Percentiles rank a stretch among this genome's conserved stretches.
Conservation (phyloP, 345 rosid genomes). For the Mangifera indica region DNA sequence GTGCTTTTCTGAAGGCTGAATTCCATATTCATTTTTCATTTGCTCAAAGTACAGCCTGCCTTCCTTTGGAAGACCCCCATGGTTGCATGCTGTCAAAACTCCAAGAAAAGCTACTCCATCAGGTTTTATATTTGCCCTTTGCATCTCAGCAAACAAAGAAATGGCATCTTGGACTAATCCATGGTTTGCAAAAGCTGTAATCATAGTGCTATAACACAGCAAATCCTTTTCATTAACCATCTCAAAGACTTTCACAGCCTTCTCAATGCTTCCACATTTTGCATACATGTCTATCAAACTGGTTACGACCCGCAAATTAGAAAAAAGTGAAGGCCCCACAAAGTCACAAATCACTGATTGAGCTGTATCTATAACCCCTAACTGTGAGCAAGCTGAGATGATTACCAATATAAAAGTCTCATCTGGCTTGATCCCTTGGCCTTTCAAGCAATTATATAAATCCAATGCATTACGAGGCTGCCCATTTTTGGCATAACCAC, state of each 20-base stretch:
- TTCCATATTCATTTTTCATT: slow-evolving; percentile 30
- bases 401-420: slow-evolving; percentile 28
- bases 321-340: slow-evolving; percentile 11
- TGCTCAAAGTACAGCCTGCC: slow-evolving; percentile 34
- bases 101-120: slow-evolving; percentile 35
- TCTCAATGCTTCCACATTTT: slow-evolving; percentile 28
- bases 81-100: slow-evolving; percentile 40
- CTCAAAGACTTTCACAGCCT: slow-evolving; percentile 22
- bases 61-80: slow-evolving; percentile 33
- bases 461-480: slow-evolving; percentile 35
- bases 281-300: slow-evolving; percentile 36
- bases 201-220: slow-evolving; percentile 32
- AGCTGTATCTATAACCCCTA: slow-evolving; percentile 21
- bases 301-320: slow-evolving; percentile 8
- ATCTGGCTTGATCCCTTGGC: slow-evolving; percentile 27
- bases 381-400: slow-evolving; percentile 29
- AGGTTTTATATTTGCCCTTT: slow-evolving; percentile 25
- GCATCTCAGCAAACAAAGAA: slow-evolving; percentile 31
- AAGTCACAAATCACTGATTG: slow-evolving; percentile 20
- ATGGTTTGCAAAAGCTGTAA: slow-evolving; percentile 35
- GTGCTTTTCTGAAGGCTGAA: slow-evolving; percentile 36
- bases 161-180: slow-evolving; percentile 32
- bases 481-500: slow-evolving; percentile 34
- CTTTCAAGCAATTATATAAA: slow-evolving; percentile 24
- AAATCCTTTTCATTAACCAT: slow-evolving; percentile 32